Evolutionary conservation across 1,284 basidiomycete species (phyloP).

Genomic region (Phlebopus sp.): DNA sequence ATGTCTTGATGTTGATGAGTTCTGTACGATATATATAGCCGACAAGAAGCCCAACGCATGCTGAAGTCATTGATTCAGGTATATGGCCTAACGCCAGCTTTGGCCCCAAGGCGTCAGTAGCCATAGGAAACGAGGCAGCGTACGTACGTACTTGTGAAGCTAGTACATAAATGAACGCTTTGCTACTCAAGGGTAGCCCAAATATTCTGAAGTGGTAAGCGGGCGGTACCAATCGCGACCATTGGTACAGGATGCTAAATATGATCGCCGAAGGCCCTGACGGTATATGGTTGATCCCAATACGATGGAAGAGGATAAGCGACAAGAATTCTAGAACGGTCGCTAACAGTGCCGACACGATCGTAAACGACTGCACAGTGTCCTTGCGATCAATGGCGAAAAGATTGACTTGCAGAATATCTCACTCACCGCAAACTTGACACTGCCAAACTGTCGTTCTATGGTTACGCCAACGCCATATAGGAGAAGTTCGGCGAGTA

Average conservation of each 20-base stretch:
- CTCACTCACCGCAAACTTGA: constrained; percentile 81
- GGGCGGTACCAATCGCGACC: constrained; percentile 71
- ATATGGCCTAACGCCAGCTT: constrained; percentile 68
- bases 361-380: constrained; percentile 63
- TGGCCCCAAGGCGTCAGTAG: constrained; percentile 4
- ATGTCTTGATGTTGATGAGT: constrained; percentile 68
- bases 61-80: constrained; percentile 61
- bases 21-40: constrained; percentile 83
- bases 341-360: constrained; percentile 62
- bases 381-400: constrained; percentile 3
- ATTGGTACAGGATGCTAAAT: constrained; percentile 79
- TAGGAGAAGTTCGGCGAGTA: constrained; percentile 73
- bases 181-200: constrained; percentile 73
- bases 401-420: background rate
- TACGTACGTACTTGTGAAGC: constrained; percentile 55
- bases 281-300: constrained; percentile 71
- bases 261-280: constrained; percentile 72
- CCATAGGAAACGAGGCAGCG: background rate
- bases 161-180: constrained; percentile 67
- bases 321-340: constrained; percentile 65
- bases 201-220: constrained; percentile 76
- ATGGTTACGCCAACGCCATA: constrained; percentile 73
- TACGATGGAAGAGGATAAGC: constrained; percentile 59
- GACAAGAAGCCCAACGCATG: constrained; percentile 61
- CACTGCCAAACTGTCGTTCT: constrained; percentile 83